Evolutionary conservation across 768 basidiomycete genomes (phyloP), one percentile per base, ranked within the genome.

Genomic region (Termitomyces bulborhizus): DNA sequence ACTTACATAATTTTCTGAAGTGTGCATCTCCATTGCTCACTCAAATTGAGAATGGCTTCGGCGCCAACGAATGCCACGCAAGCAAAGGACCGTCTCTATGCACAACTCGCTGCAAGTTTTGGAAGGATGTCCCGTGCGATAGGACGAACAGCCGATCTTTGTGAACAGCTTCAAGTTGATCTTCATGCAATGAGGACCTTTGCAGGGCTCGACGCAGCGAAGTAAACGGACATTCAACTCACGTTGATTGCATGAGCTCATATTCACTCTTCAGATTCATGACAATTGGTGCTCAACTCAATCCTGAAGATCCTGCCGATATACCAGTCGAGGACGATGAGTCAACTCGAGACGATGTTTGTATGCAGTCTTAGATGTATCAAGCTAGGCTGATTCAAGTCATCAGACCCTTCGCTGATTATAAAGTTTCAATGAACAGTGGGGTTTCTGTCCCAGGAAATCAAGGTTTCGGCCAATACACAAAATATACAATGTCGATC

Each of bases 71-170:
- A 78, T 63, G 86, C 87, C 3, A 85, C 85, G 0, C 86, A 87
- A 59, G 81, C 86, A 36, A 94, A 93, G 70, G 85, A 91, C 61
- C 72, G 89, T 53, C 83, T 93, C 24, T 93, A 93, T 63, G 76
- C 79, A 39, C 89, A 92, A 64, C 79, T 94, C 3, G 79, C 89
- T 4, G 75, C 79, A 46, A 85, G 82, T 46, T 68, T 94, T 3
- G 80, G 80, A 29, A 74, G 85, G 47, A 83, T 93, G 69, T 82
- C 85, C 48, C 71, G 81, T 18, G 83, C 85, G 0, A 77, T 93
- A 47, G 75, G 77, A 26, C 85, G 83, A 60, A 90, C 90, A 1
- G 86, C 89, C 37, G 84, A 85, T 61, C 76, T 92, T 24, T 86
- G 89, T 68, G 89, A 86, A 65, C 80, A 83, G 52, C 76, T 93